Evolutionary conservation across 1,284 basidiomycete genomes (phyloP).

Genomic region (Trametes polyzona): DNA sequence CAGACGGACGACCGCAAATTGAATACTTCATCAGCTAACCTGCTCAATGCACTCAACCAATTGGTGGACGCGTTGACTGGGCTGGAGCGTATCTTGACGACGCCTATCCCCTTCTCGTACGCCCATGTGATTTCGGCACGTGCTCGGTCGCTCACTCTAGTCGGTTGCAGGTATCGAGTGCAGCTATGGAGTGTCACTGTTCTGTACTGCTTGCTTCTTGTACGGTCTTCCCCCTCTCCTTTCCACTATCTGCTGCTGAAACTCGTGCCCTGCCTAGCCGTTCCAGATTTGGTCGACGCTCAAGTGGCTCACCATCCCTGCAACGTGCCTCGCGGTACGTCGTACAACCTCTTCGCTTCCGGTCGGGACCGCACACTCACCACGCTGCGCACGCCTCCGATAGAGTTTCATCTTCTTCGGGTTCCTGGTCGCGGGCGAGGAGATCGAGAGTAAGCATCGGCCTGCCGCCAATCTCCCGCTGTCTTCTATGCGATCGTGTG

Average conservation of each 20-base stretch:
- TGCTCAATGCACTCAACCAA: constrained; percentile 55
- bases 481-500: constrained; percentile 1
- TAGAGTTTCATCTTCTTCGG: constrained; percentile 68
- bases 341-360: background rate
- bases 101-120: constrained; percentile 79
- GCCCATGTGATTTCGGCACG: background rate
- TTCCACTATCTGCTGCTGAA: background rate
- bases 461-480: background rate
- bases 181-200: constrained; percentile 68
- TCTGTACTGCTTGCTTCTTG: constrained; percentile 61
- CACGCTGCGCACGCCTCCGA: background rate
- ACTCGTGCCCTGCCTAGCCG: constrained; percentile 46
- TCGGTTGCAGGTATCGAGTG: constrained; percentile 56
- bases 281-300: constrained; percentile 69
- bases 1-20: background rate
- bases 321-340: constrained; percentile 47
- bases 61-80: constrained; percentile 72
- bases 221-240: constrained; percentile 32
- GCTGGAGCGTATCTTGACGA: constrained; percentile 77
- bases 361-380: background rate
- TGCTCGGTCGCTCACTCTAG: background rate
- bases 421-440: constrained; percentile 70
- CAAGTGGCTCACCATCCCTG: constrained; percentile 70
- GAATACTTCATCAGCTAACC: constrained; percentile 43
- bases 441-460: constrained; percentile 62